These are phyloP conservation scores for Tetrahymena elliotti DNA, from an alignment of 73 alveolate species.

Conservation along the genomic window DNA sequence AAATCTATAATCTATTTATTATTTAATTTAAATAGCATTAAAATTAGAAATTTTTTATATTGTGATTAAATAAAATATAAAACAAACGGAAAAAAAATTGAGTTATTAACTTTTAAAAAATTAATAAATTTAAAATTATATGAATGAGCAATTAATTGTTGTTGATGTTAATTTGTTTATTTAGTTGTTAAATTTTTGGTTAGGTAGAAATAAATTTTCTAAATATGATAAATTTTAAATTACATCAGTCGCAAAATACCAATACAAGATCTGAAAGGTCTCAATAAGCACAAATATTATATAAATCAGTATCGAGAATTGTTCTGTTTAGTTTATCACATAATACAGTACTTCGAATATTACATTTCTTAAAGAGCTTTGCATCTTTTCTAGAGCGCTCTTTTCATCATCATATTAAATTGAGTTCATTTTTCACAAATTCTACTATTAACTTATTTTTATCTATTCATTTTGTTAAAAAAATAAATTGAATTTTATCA, in stretches of 20 bases:
- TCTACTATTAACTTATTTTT: background rate
- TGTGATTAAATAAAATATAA: too few species aligned
- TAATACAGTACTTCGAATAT: conserved; percentile 19
- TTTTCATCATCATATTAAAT: conserved; percentile 32
- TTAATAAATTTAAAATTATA: too few species aligned
- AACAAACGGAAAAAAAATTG: background rate
- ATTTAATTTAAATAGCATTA: too few species aligned
- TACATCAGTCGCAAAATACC: conserved; percentile 28
- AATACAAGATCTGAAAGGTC: conserved; percentile 19
- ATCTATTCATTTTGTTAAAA: background rate
- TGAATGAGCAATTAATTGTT: background rate
- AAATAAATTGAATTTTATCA: background rate
- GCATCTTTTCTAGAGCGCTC: conserved; percentile 32
- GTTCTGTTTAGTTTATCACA: conserved; percentile 14
- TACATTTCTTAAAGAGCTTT: conserved; percentile 22
- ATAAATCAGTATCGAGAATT: conserved; percentile 15
- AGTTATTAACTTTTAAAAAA: too few species aligned
- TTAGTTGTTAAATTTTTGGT: background rate
- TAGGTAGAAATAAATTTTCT: background rate
- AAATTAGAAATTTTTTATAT: too few species aligned
- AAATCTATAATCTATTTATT: background rate
- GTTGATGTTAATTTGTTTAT: too few species aligned
- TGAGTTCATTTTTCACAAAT: background rate
- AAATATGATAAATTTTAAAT: background rate
- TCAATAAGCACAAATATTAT: conserved; percentile 17